A percentile compares a stretch with the other conserved stretches of the same genome.
Evolutionary conservation across 2,329 filamentous ascomycete genomes (phyloP).

Genomic region (Aureobasidium sp.): DNA sequence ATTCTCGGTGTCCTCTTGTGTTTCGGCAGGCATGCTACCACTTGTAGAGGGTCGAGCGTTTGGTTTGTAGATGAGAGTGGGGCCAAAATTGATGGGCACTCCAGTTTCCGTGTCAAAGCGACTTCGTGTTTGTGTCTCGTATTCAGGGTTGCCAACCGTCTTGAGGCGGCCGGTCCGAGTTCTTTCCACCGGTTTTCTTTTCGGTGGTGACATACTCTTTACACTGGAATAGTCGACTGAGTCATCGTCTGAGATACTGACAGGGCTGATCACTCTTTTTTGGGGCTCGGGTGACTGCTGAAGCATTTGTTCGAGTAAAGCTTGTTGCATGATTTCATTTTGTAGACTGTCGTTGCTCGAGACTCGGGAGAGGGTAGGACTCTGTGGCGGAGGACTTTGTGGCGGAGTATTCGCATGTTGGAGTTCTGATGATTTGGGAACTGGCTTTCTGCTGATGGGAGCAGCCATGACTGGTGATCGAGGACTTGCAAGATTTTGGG

Average conservation of each 20-base stretch:
- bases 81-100: constrained; percentile 81
- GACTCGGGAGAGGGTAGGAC: constrained; percentile 18
- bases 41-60: constrained; percentile 50
- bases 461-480: neutral
- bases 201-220: constrained; percentile 33
- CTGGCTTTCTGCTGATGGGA: constrained; percentile 7
- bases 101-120: constrained; percentile 26
- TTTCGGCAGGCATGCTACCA: constrained; percentile 25
- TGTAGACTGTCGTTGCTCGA: constrained; percentile 38
- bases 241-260: constrained; percentile 56
- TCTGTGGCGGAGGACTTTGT: neutral
- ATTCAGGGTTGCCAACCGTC: constrained; percentile 57
- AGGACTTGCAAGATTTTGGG: neutral
- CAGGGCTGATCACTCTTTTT: constrained; percentile 19
- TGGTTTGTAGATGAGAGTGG: constrained; percentile 63
- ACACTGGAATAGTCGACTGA: constrained; percentile 73
- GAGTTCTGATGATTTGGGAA: neutral
- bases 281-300: constrained; percentile 23
- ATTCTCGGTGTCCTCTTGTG: neutral
- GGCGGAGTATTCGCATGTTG: neutral
- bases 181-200: constrained; percentile 51
- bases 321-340: constrained; percentile 39
- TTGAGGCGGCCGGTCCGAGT: constrained; percentile 74
- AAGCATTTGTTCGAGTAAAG: constrained; percentile 34
- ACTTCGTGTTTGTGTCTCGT: constrained; percentile 39